Base-by-base conservation (phyloP, 768 basidiomycete species). In the Erythrobasidium yunnanense region DNA sequence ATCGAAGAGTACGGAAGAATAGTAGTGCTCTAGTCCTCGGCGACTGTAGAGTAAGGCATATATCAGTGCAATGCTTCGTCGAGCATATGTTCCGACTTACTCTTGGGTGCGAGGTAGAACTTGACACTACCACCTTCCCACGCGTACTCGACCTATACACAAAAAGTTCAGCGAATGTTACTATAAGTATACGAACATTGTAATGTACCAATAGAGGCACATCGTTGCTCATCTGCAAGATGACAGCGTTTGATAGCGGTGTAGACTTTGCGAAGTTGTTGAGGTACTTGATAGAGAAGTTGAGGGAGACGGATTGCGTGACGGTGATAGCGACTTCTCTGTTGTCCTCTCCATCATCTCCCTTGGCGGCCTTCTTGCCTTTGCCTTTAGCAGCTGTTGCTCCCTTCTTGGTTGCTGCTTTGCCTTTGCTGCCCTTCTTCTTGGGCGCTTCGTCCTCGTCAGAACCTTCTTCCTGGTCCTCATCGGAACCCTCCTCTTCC, bases 41-140 rank as follows among this genome's bases (percentile, higher is more conserved):
- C 60, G 60, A 63, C 60, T 63, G 60, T 23, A 27, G 25, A 25
- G 22, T 6, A 32, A 63, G 38, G 23, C 4, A 17, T n/a, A n/a
- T n/a, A 8, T 25, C n/a, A 47, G 58, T 49, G 46, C 18, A 34
- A 22, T 32, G 33, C 55, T 57, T 17, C 13, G 25, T 25, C 15
- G 8, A 6, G 34, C 15, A 33, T 55, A 23, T 7, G 34, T 7
- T 32, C 25, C 25, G 4, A 63, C 60, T 29, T 33, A 51, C 60
- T 91, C 80, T 96, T 96, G 23, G 92, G 92, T 47, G 92, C 92
- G 60, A 97, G 82, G 80, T 91, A 97, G 81, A 93, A 97, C 68
- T 86, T 83, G 75, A 97, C 88, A 71, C 82, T 80, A 0, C 92
- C 92, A 73, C 88, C 86, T 49, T 84, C 84, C 72, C 95, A 97